Percentiles rank a stretch among this genome's conserved stretches.
Conservation (phyloP, 495 filamentous ascomycete species). For the Patellaria atrata region DNA sequence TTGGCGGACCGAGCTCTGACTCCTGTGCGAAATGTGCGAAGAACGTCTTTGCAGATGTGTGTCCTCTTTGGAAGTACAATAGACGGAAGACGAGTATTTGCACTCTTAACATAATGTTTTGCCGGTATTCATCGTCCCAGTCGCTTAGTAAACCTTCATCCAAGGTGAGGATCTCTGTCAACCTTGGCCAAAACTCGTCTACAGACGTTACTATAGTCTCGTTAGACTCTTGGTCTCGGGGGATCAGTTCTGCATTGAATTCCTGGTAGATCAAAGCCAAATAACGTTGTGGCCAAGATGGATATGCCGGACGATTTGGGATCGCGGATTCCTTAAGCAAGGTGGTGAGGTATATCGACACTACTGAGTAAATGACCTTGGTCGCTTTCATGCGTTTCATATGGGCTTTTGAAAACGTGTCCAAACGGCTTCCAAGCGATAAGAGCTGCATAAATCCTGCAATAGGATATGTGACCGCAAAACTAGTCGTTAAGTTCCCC, state of each 20-base stretch:
- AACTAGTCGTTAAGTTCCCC: constrained; percentile 15
- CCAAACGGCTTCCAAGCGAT: constrained; percentile 6
- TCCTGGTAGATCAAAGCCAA: constrained; percentile 13
- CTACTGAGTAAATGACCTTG: constrained; percentile 6
- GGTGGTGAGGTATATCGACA: constrained; percentile 5
- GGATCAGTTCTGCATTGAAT: constrained; percentile 19
- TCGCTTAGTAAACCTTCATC: constrained; percentile 1
- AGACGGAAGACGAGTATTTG: constrained; percentile 22
- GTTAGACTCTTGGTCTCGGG: constrained; percentile 11
- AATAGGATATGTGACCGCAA: constrained; percentile 26
- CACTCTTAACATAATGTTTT: constrained; percentile 8
- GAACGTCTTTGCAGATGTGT: constrained; percentile 19
- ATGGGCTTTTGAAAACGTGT: constrained; percentile 3
- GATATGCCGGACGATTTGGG: no score
- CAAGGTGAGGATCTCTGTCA: constrained; percentile 3
- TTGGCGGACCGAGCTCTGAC: constrained; percentile 15
- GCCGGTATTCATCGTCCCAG: neutral
- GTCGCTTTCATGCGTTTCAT: constrained; percentile 2
- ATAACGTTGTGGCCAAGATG: constrained; percentile 11
- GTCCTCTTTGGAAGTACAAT: constrained; percentile 17
- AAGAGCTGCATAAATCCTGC: constrained; percentile 21
- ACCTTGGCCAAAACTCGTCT: constrained; percentile 4
- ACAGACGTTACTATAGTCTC: constrained; percentile 5
- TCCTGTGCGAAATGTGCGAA: constrained; percentile 13
- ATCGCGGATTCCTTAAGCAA: neutral